Conservation (phyloP, 2,329 filamentous ascomycete genomes). For the Sporothrix dimorphospora region DNA sequence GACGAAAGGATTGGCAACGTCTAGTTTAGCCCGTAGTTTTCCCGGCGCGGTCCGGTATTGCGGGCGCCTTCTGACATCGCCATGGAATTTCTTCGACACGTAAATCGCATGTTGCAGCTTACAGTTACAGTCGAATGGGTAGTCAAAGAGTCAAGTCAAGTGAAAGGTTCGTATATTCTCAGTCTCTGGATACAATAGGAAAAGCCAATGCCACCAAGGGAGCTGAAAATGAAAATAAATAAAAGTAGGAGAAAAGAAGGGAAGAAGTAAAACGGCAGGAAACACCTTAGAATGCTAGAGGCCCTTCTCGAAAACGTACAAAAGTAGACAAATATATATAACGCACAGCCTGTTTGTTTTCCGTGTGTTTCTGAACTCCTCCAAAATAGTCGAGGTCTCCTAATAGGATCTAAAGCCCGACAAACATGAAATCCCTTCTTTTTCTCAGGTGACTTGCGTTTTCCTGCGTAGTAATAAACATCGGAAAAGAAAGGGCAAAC, state of each 20-base stretch:
- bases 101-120: background rate
- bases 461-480: background rate
- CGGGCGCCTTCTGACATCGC: background rate
- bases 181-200: background rate
- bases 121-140: background rate
- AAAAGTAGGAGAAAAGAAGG: conserved; percentile 5
- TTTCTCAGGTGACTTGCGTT: background rate
- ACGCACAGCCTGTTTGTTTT: conserved; percentile 13
- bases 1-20: background rate
- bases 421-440: background rate
- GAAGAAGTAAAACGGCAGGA: background rate
- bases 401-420: background rate
- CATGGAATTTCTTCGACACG: background rate
- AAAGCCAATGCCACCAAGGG: background rate
- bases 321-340: background rate
- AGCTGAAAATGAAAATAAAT: background rate
- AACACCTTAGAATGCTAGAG: conserved; percentile 19
- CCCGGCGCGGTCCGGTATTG: conserved; percentile 5
- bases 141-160: background rate
- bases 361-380: conserved; percentile 15
- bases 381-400: background rate
- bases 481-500: background rate
- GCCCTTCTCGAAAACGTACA: conserved; percentile 1
- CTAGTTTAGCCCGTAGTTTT: conserved; percentile 7
- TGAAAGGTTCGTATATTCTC: background rate